Conservation (phyloP, 1,284 basidiomycete genomes). For the Fomitopsis schrenkii region DNA sequence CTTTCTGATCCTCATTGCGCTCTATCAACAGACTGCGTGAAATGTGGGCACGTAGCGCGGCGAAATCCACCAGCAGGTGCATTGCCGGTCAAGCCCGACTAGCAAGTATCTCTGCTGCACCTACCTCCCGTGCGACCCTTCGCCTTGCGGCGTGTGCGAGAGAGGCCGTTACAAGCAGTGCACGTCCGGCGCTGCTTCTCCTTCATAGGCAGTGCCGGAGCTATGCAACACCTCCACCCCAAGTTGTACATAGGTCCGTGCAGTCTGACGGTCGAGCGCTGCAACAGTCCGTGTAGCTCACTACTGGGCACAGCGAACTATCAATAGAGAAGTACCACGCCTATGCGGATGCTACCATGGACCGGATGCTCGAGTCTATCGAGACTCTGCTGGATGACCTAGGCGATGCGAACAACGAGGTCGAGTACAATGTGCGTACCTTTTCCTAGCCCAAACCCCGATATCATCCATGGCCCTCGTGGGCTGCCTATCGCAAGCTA, state of each 20-base stretch:
- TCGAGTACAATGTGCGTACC: slow-evolving; percentile 87
- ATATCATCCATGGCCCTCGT: no score
- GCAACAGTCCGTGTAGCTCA: slow-evolving; percentile 5
- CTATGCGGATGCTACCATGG: slow-evolving; percentile 82
- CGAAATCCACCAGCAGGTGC: neutral
- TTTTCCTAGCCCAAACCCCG: neutral
- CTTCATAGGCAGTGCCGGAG: slow-evolving; percentile 9
- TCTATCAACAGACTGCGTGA: no score
- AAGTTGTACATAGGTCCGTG: slow-evolving; percentile 22
- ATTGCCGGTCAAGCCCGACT: neutral
- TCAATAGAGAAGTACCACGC: slow-evolving; percentile 70
- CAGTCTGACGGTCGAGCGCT: neutral
- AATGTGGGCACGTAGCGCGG: neutral
- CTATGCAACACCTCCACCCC: slow-evolving; percentile 29
- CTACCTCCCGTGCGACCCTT: neutral
- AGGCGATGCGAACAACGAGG: slow-evolving; percentile 66
- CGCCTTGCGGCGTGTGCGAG: neutral
- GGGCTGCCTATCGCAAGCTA: neutral
- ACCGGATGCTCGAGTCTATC: slow-evolving; percentile 72
- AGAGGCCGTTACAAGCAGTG: no score
- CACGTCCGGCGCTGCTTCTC: neutral
- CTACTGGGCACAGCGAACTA: slow-evolving; percentile 34
- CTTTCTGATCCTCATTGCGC: neutral
- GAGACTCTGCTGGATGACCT: slow-evolving; percentile 73
- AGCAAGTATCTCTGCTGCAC: neutral